Conservation (phyloP, 345 rosid species). For the Adansonia digitata region DNA sequence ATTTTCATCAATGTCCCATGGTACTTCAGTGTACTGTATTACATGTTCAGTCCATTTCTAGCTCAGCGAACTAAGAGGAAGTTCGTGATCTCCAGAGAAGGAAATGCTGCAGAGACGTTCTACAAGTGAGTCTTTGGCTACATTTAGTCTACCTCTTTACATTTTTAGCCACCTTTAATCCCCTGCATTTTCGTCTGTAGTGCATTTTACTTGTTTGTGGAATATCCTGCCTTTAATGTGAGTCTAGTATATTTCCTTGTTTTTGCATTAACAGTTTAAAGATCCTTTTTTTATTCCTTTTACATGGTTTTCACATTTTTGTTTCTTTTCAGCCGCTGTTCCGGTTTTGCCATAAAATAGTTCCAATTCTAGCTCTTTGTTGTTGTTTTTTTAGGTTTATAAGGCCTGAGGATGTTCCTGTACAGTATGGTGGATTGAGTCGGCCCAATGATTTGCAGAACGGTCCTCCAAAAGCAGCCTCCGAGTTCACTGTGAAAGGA, state of each 20-base stretch:
- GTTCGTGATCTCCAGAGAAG: slow-evolving; percentile 84
- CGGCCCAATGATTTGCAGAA: neutral
- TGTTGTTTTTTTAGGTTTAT: slow-evolving; percentile 45
- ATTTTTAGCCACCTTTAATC: neutral
- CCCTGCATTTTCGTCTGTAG: neutral
- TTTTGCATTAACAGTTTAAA: too few species aligned
- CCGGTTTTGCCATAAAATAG: neutral
- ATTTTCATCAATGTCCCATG: slow-evolving; percentile 96
- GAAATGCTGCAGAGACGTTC: slow-evolving; percentile 80
- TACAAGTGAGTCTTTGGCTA: slow-evolving; percentile 35
- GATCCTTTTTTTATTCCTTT: too few species aligned
- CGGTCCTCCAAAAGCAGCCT: slow-evolving; percentile 36
- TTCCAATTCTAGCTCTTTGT: neutral
- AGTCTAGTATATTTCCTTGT: too few species aligned
- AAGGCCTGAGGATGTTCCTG: slow-evolving; percentile 31
- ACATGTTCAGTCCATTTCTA: slow-evolving; percentile 83
- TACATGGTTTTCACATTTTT: too few species aligned
- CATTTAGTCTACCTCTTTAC: neutral
- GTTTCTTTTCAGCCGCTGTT: neutral
- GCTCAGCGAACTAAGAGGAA: slow-evolving; percentile 96
- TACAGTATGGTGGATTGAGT: too few species aligned
- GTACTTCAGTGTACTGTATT: slow-evolving; percentile 81
- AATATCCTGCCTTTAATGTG: too few species aligned
- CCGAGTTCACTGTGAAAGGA: too few species aligned
- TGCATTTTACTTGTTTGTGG: too few species aligned